Conservation (phyloP, 768 basidiomycete species). For the Boletus speciosus region DNA sequence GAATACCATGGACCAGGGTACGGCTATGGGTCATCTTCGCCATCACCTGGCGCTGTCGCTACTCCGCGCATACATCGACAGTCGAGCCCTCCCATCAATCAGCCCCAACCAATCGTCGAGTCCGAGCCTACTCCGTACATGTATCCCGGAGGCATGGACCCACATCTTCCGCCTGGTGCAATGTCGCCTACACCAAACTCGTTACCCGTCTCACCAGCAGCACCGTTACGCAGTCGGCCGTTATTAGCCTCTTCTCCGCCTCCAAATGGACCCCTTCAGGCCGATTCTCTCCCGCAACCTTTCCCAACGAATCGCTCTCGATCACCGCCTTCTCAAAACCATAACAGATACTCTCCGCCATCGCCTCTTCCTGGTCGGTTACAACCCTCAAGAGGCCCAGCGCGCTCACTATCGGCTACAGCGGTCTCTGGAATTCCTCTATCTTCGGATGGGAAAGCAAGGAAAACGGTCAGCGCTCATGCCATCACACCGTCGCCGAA, state of each 20-base stretch:
- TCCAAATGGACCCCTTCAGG: constrained; percentile 16
- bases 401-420: constrained; percentile 72
- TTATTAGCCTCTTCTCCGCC: constrained; percentile 37
- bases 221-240: constrained; percentile 18
- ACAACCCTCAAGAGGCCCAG: constrained; percentile 40
- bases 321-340: constrained; percentile 50
- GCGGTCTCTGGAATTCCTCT: constrained; percentile 39
- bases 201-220: constrained; percentile 23
- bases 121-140: constrained; percentile 28
- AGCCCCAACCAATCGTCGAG: constrained; percentile 28
- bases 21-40: constrained; percentile 24
- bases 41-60: constrained; percentile 21
- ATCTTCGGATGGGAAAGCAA: constrained; percentile 48
- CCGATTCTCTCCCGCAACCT: constrained; percentile 26
- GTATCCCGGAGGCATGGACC: constrained; percentile 29
- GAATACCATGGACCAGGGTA: constrained; percentile 55
- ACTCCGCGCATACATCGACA: constrained; percentile 24
- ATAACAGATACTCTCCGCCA: constrained; percentile 36
- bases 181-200: constrained; percentile 40
- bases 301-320: constrained; percentile 42
- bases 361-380: constrained; percentile 22
- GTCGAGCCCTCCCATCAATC: constrained; percentile 26
- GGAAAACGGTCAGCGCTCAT: constrained; percentile 67
- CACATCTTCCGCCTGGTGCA: constrained; percentile 55
- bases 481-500: constrained; percentile 41